phyloP scores from a whole-genome alignment of 2,329 filamentous ascomycete species.

The Calonectria pteridis region DNA sequence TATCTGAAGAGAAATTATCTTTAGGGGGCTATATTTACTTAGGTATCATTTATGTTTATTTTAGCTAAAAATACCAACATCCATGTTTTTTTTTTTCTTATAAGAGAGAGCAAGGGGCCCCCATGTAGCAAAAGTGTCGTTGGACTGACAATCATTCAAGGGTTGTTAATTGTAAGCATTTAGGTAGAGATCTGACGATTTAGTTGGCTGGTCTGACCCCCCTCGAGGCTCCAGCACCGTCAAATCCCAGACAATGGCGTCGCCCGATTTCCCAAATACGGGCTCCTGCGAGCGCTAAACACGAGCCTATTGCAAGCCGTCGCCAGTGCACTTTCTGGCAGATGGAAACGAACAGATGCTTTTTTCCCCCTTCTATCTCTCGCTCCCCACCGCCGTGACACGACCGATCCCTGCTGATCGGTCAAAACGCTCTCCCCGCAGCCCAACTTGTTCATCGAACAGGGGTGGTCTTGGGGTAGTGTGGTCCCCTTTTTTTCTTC shows the following conservation, averaged over 20 bases:
- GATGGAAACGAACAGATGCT: not conserved
- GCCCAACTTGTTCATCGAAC: not conserved
- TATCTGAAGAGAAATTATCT: too few species aligned
- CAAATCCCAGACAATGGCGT: not conserved
- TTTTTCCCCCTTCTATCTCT: not conserved
- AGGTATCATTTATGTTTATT: too few species aligned
- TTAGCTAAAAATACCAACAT: too few species aligned
- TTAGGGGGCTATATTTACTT: too few species aligned
- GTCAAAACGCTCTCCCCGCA: not conserved
- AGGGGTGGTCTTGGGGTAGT: not conserved
- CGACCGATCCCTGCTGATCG: not conserved
- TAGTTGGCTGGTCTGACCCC: not conserved
- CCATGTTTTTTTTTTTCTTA: too few species aligned
- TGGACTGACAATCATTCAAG: too few species aligned
- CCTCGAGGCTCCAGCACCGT: not conserved
- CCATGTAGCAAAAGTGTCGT: too few species aligned
- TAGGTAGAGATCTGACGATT: not conserved
- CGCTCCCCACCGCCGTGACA: not conserved
- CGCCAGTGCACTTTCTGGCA: not conserved
- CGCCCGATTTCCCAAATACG: not conserved
- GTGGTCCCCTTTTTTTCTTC: not conserved
- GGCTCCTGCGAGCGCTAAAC: constrained; percentile 5
- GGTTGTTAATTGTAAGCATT: not conserved
- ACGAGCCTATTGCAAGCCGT: not conserved
- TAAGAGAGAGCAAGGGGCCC: too few species aligned